Base-by-base conservation (phyloP, 78 protist genomes). In the Guillardia theta region DNA sequence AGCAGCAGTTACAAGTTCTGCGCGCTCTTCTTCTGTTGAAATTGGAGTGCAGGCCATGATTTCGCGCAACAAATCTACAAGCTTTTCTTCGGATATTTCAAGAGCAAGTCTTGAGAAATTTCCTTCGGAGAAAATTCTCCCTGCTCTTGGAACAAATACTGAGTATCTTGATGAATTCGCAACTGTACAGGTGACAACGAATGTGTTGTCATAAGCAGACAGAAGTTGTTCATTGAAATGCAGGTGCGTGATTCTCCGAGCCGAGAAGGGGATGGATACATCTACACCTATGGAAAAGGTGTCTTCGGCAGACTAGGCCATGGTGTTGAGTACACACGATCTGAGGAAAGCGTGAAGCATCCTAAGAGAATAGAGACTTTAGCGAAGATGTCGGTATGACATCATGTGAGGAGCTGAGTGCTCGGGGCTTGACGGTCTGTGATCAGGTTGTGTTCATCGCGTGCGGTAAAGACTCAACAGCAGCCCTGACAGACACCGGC, bases 401-500 rank as follows among this genome's bases (percentile, higher is more conserved):
- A 70, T n/a, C n/a, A n/a, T n/a, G n/a, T n/a, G n/a, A n/a, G n/a
- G n/a, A n/a, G n/a, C n/a, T n/a, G n/a, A n/a, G n/a, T n/a, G n/a
- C n/a, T n/a, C n/a, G n/a, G n/a, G n/a, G n/a, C n/a, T n/a, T n/a
- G n/a, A n/a, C n/a, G n/a, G n/a, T n/a, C n/a, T n/a, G n/a, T n/a
- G n/a, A n/a, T n/a, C n/a, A n/a, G n/a, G n/a, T n/a, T n/a, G n/a
- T n/a, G n/a, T n/a, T n/a, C 6, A 33, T 33, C 4, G 83, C 9
- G 27, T 24, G 45, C 83, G 83, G 83, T 3, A 70, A 70, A 43
- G 83, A 70, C 83, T 70, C 83, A 43, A 70, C 90, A 21, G 90
- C 90, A 24, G 45, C 53, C 12, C 21, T 80, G 27, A 80, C 90
- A 30, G 90, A 80, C 90, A 80, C 90, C 36, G 90, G 90, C 19